Base-by-base conservation (phyloP, 1,284 basidiomycete genomes). In the Cryptococcus jaspeensis region DNA sequence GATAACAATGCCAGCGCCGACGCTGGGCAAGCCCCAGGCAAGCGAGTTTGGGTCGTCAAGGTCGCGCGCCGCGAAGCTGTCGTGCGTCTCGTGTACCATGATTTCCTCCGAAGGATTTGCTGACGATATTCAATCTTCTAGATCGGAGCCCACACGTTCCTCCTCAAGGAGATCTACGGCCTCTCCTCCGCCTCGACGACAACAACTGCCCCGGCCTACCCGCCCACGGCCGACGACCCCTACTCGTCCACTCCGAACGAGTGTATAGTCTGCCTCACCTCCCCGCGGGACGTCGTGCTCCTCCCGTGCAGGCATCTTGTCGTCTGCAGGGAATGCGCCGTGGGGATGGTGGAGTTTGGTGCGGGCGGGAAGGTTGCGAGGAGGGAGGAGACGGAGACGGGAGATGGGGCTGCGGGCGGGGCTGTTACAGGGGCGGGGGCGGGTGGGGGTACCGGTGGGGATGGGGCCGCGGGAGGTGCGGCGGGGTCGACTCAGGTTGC, bases 281-380 rank as follows among this genome's bases (percentile, higher is more conserved):
- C 87, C 0, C 87, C 91, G 1, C 83, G 90, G 46, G 91, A 93
- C 73, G 92, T 94, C 37, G 89, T 94, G 2, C 83, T 94, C 5
- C 82, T 94, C 5, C 92, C 91, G 0, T 94, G 92, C 73, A 81
- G 91, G 53, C 92, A 94, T 75, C 82, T 94, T 28, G 91, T 94
- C 53, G 92, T 92, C 6, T 94, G 92, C 78, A 85, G 89, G 64
- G 91, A 93, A 46, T 94, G 91, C 66, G 91, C 91, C 0, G 78
- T 93, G 44, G 93, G 93, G 70, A 94, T 94, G 92, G 87, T 94
- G 40, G 92, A 94, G 73, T 94, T 91, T 72, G 92, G 92, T 38
- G 92, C 92, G 0, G 91, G 92, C 2, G 91, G 91, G 4, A 85
- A 82, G 41, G 88, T 93, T 43, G 83, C 81, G 22, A 84, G 90